Conservation (phyloP, 2,329 filamentous ascomycete genomes). For the Scytalidium lignicola region DNA sequence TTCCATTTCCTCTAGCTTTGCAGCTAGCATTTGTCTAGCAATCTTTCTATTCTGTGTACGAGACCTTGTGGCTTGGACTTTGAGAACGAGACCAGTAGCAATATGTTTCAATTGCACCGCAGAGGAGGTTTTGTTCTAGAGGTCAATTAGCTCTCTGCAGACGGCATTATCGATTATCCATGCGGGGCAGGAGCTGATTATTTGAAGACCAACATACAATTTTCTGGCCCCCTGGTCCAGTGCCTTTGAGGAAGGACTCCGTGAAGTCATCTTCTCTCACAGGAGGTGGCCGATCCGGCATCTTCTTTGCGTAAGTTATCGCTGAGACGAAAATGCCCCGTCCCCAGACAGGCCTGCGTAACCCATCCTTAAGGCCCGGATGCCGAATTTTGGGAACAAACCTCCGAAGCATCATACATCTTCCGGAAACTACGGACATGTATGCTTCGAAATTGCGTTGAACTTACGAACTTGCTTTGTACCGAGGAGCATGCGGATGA, state of each 20-base stretch:
- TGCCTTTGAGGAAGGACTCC: slow-evolving; percentile 84
- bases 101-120: slow-evolving; percentile 89
- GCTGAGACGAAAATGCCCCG: slow-evolving; percentile 13
- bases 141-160: slow-evolving; percentile 5
- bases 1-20: slow-evolving; percentile 57
- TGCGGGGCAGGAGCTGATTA: too few species aligned
- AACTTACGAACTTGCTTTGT: background rate
- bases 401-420: slow-evolving; percentile 23
- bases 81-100: slow-evolving; percentile 87
- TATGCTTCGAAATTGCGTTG: background rate
- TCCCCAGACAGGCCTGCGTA: background rate
- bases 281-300: slow-evolving; percentile 70
- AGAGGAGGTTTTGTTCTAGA: slow-evolving; percentile 88
- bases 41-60: slow-evolving; percentile 82
- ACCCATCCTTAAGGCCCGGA: slow-evolving; percentile 9
- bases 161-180: too few species aligned
- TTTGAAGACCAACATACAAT: slow-evolving; percentile 53
- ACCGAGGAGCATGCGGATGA: background rate
- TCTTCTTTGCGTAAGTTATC: slow-evolving; percentile 42
- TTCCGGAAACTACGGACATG: background rate
- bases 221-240: slow-evolving; percentile 90
- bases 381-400: slow-evolving; percentile 9
- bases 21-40: slow-evolving; percentile 63
- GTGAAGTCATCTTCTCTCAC: slow-evolving; percentile 75
- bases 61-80: slow-evolving; percentile 87